Evolutionary conservation across 2,329 filamentous ascomycete genomes (phyloP).

Genomic region (Colletotrichum nymphaeae): DNA sequence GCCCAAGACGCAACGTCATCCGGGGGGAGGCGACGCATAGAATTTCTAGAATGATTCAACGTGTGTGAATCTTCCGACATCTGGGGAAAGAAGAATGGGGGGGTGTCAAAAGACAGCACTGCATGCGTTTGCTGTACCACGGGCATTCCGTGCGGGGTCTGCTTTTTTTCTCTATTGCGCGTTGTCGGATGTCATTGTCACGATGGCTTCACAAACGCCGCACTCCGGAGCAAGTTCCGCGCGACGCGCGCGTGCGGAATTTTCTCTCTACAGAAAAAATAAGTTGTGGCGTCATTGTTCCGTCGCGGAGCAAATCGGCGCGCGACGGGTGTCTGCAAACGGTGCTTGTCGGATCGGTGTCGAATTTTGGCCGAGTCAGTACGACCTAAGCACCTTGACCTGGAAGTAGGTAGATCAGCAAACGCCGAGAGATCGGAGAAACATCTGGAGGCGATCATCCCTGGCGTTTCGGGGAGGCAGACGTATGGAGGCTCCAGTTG

Average conservation of each 20-base stretch:
- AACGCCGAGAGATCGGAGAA: neutral
- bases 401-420: neutral
- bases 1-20: neutral
- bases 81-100: neutral
- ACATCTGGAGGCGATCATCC: no score
- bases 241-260: neutral
- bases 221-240: neutral
- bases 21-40: neutral
- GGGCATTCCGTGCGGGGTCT: neutral
- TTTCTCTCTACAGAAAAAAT: no score
- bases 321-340: neutral
- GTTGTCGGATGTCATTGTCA: neutral
- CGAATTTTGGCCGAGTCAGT: neutral
- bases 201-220: neutral
- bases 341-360: neutral
- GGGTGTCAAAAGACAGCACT: no score
- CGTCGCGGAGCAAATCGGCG: neutral
- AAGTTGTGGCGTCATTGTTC: neutral
- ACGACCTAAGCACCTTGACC: no score
- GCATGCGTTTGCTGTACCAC: neutral
- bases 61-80: neutral
- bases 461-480: no score
- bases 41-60: neutral
- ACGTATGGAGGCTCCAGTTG: no score
- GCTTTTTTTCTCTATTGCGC: neutral